Evolutionary conservation across 2,329 filamentous ascomycete genomes (phyloP).

Genomic region (Proliferodiscus dingleyae): DNA sequence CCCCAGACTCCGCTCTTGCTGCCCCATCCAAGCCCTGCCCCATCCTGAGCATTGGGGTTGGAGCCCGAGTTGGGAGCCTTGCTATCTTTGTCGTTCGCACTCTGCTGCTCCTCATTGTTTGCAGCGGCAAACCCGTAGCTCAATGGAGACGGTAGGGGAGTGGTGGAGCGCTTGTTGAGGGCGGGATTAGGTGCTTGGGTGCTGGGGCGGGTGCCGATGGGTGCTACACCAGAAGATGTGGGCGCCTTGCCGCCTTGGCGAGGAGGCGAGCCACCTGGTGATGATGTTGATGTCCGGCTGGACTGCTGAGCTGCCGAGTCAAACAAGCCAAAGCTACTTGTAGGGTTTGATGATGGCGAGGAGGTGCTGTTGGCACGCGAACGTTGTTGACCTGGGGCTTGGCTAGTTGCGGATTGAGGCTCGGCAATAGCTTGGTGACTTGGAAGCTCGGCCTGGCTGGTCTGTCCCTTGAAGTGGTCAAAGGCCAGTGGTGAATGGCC

Average conservation of each 20-base stretch:
- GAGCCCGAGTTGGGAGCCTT: slow-evolving; percentile 51
- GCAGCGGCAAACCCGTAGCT: slow-evolving; percentile 64
- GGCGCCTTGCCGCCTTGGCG: slow-evolving; percentile 58
- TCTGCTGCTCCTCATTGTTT: slow-evolving; percentile 39
- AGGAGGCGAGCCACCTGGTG: slow-evolving; percentile 76
- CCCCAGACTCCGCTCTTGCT: slow-evolving; percentile 77
- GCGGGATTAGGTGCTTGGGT: slow-evolving; percentile 53
- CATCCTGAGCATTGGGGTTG: slow-evolving; percentile 45
- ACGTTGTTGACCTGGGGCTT: slow-evolving; percentile 34
- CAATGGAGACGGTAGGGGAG: slow-evolving; percentile 84
- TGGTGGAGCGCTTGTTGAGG: slow-evolving; percentile 70
- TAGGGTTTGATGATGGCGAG: slow-evolving; percentile 69
- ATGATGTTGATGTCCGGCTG: slow-evolving; percentile 78
- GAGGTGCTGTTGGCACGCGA: slow-evolving; percentile 79
- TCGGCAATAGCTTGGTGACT: slow-evolving; percentile 36
- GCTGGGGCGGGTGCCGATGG: slow-evolving; percentile 85
- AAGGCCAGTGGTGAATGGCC: slow-evolving; percentile 77
- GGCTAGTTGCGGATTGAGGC: slow-evolving; percentile 43
- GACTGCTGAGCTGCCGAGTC: slow-evolving; percentile 60
- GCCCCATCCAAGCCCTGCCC: slow-evolving; percentile 62
- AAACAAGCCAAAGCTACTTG: slow-evolving; percentile 54
- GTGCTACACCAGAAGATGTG: slow-evolving; percentile 66
- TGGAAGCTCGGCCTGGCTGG: slow-evolving; percentile 19
- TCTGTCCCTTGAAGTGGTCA: slow-evolving; percentile 56
- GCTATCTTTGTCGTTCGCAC: slow-evolving; percentile 33